Evolutionary conservation across 2,329 filamentous ascomycete genomes (phyloP).

Genomic region (Neurospora sp.): DNA sequence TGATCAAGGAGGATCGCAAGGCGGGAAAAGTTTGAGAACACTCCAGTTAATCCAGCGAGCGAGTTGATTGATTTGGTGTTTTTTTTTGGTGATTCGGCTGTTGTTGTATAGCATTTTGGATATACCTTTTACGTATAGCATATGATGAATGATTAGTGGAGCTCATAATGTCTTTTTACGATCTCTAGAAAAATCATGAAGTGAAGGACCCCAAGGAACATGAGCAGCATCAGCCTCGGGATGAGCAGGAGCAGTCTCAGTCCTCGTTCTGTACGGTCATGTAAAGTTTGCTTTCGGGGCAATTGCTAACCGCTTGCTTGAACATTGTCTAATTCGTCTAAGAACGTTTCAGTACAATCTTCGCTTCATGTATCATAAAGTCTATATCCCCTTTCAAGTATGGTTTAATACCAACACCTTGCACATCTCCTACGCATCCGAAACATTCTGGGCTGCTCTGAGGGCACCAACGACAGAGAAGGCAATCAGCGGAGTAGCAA

Average conservation of each 20-base stretch:
- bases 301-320: not conserved
- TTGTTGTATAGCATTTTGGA: not conserved
- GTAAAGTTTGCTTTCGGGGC: not conserved
- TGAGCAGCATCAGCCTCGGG: not conserved
- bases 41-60: not conserved
- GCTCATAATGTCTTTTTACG: not conserved
- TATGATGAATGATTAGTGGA: not conserved
- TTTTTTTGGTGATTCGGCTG: not conserved
- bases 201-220: not conserved
- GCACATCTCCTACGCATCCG: not conserved
- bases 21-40: conserved; percentile 7
- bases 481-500: conserved; percentile 15
- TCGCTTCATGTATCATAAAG: not conserved
- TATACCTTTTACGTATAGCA: not conserved
- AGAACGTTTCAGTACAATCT: not conserved
- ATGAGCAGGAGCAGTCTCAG: not conserved
- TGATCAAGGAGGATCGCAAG: conserved; percentile 15
- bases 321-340: not conserved
- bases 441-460: not conserved
- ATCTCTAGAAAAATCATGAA: not conserved
- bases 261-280: not conserved
- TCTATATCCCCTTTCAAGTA: not conserved
- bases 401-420: not conserved
- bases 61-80: not conserved
- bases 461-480: conserved; percentile 13